Evolutionary conservation across 352 stramenopile genomes (phyloP).

Genomic region (Phytopythium aichiense): DNA sequence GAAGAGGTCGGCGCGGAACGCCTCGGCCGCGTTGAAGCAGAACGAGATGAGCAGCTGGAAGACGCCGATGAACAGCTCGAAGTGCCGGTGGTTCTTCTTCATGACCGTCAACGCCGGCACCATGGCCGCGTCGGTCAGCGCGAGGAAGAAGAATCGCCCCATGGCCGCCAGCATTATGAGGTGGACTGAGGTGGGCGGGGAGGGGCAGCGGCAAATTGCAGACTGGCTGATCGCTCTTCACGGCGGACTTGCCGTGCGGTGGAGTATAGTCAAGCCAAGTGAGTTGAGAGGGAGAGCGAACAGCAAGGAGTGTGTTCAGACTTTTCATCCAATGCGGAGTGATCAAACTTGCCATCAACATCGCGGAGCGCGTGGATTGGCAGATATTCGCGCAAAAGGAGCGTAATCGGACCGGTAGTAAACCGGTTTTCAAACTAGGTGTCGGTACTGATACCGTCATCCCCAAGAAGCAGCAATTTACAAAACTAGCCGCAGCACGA

Average conservation of each 20-base stretch:
- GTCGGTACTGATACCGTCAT: background rate
- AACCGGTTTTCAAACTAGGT: background rate
- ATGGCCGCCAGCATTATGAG: slow-evolving; percentile 34
- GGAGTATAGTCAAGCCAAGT: background rate
- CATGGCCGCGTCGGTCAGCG: slow-evolving; percentile 71
- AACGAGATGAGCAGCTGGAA: slow-evolving; percentile 80
- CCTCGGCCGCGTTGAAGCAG: slow-evolving; percentile 80
- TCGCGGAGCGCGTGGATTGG: background rate
- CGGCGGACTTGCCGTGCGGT: background rate
- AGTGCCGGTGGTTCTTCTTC: slow-evolving; percentile 80
- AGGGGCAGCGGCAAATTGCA: background rate
- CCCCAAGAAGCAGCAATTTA: background rate
- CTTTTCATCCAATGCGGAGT: too few species aligned
- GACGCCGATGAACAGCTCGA: slow-evolving; percentile 87
- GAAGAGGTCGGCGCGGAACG: slow-evolving; percentile 61
- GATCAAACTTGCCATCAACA: too few species aligned
- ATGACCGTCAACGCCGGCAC: slow-evolving; percentile 74
- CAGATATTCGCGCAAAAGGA: background rate
- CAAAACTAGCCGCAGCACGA: background rate
- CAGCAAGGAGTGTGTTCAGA: background rate
- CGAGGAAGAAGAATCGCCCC: slow-evolving; percentile 62
- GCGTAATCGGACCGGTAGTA: background rate
- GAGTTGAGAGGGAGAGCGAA: background rate
- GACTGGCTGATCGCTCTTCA: background rate
- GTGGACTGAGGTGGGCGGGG: background rate